These are phyloP conservation scores for Cordia subcordata DNA, from an alignment of 257 asterid species.

Conservation along the genomic window DNA sequence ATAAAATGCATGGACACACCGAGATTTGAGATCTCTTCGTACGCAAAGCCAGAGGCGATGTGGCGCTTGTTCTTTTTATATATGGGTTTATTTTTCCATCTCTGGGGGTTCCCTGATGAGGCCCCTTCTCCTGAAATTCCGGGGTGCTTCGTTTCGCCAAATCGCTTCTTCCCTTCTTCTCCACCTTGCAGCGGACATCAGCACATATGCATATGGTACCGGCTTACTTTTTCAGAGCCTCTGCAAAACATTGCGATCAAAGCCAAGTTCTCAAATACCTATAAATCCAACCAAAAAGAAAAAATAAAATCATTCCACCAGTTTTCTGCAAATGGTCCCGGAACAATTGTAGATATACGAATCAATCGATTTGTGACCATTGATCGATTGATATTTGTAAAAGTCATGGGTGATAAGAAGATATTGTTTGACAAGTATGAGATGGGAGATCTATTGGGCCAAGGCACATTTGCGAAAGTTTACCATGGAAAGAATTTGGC, in stretches of 20 bases:
- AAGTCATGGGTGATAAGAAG: slow-evolving; percentile 32
- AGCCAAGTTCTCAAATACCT: not conserved
- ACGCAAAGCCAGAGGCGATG: no score
- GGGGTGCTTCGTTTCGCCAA: not conserved
- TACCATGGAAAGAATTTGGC: slow-evolving; percentile 32
- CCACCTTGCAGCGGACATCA: no score
- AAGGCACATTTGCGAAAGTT: slow-evolving; percentile 63
- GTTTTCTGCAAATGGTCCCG: not conserved
- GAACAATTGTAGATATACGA: not conserved
- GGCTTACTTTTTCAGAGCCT: no score
- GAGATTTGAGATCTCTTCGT: no score
- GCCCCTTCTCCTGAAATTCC: not conserved
- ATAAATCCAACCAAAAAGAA: not conserved
- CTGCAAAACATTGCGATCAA: not conserved
- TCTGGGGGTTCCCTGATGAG: not conserved
- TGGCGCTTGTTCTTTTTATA: no score
- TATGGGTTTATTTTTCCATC: not conserved
- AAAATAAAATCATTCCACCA: not conserved
- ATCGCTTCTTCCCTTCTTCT: no score
- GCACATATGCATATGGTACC: no score
- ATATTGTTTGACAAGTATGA: slow-evolving; percentile 49
- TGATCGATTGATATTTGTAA: not conserved
- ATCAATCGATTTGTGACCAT: not conserved
- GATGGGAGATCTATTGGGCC: slow-evolving; percentile 40
- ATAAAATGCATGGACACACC: no score